Evolutionary conservation across 352 stramenopile genomes (phyloP), one percentile per base, ranked within the genome.

Genomic region (Phytophthora chlamydospora): DNA sequence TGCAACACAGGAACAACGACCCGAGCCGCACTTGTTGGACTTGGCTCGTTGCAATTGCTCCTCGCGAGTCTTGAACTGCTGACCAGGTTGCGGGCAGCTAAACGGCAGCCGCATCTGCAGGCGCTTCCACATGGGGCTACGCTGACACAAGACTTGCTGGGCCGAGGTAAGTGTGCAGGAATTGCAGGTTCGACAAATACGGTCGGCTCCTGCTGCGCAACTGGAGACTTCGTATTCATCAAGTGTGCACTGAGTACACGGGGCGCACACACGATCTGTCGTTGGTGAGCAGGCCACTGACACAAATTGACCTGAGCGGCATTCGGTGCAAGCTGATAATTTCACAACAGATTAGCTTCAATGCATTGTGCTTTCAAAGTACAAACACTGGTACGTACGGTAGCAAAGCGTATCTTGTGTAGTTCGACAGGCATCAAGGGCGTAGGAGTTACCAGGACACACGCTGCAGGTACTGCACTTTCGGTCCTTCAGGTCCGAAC

Each of bases 161-260:
- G 75, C 78, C 14, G 58, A 60, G 4, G 79, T 90, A 31, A 94
- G 70, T 4, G 73, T 62, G 38, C 85, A 94, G 45, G 83, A 92
- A 63, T 92, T 78, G 51, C 83, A 94, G 24, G 80, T 81, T 42
- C 73, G 81, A 33, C 85, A 92, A n/a, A 91, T 59, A 13, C 85
- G 85, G 31, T 93, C 50, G 13, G 63, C 54, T 10, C 82, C 80
- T 19, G 79, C 76, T 5, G 56, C 60, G 27, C 85, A 92, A 17
- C 79, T 58, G 8, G 74, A 84, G 0, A 74, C 71, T 51, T 91
- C 83, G 63, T 88, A 93, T 44, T 93, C 80, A 52, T 93, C 83
- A 13, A 72, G 47, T 14, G 83, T 85, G 61, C 85, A 93, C 24
- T 64, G 62, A 11, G 83, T 92, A n/a, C 85, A 93, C 5, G 68